phyloP scores from a whole-genome alignment of 2,329 filamentous ascomycete species.

The Fusarium subtropicale region DNA sequence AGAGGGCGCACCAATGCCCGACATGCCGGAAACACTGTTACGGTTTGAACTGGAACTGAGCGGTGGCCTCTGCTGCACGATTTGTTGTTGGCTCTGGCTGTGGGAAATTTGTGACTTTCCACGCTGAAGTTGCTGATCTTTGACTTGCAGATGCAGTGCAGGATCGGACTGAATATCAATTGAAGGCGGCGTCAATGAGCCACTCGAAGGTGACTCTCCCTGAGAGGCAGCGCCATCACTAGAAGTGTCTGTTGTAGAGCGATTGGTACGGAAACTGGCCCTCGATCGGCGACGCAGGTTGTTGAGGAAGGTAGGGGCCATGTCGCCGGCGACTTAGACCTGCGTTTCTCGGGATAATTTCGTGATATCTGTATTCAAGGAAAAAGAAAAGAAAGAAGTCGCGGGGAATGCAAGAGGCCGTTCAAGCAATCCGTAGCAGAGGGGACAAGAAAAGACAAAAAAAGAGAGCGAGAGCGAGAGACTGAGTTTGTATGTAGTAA shows the following conservation, averaged over 20 bases:
- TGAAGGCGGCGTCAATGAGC: conserved; percentile 81
- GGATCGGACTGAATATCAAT: conserved; percentile 74
- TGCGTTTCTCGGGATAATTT: conserved; percentile 22
- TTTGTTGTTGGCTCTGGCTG: conserved; percentile 44
- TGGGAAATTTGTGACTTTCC: conserved; percentile 36
- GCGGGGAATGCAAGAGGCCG: conserved; percentile 17
- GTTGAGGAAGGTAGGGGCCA: conserved; percentile 74
- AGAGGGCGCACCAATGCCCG: conserved; percentile 68
- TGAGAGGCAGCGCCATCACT: conserved; percentile 69
- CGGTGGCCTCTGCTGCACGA: conserved; percentile 52
- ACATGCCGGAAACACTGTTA: conserved; percentile 73
- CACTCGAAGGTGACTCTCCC: conserved; percentile 72
- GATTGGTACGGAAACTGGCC: conserved; percentile 76
- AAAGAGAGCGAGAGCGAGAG: conserved; percentile 8
- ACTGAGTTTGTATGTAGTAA: conserved; percentile 27
- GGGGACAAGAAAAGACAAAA: background rate
- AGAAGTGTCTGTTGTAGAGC: conserved; percentile 68
- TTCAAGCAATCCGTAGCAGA: conserved; percentile 7
- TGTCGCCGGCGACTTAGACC: conserved; percentile 41
- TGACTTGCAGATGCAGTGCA: conserved; percentile 70
- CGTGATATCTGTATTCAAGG: conserved; percentile 16
- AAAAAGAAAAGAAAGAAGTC: conserved; percentile 7
- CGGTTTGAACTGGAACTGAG: conserved; percentile 63
- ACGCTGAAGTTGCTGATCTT: conserved; percentile 53
- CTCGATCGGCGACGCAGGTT: conserved; percentile 81